Conservation (phyloP, 768 basidiomycete genomes). For the Lactarius hatsudake region DNA sequence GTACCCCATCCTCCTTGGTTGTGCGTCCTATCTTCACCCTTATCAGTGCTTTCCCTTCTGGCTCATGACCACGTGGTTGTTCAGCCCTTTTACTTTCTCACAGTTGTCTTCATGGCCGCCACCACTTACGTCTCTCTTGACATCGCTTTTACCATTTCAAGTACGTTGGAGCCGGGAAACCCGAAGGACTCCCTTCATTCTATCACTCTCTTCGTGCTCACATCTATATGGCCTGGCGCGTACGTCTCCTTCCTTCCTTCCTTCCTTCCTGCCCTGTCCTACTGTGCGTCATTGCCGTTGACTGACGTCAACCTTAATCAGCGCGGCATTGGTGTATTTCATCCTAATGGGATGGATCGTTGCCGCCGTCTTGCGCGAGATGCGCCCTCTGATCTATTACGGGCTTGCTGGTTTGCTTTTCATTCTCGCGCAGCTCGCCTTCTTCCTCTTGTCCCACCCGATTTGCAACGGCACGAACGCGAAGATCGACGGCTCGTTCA, state of each 20-base stretch:
- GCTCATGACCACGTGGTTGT: neutral
- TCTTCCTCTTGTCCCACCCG: constrained; percentile 74
- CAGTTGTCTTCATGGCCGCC: constrained; percentile 59
- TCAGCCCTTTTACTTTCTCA: constrained; percentile 63
- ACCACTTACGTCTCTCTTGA: constrained; percentile 87
- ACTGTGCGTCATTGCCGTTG: neutral
- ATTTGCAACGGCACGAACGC: constrained; percentile 67
- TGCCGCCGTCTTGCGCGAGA: constrained; percentile 70
- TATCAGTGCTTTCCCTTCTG: neutral
- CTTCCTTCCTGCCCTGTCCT: neutral
- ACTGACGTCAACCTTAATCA: constrained; percentile 31
- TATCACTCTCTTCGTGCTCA: constrained; percentile 78
- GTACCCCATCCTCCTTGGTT: constrained; percentile 65
- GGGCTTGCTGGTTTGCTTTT: constrained; percentile 72
- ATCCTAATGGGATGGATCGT: constrained; percentile 79
- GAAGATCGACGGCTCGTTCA: constrained; percentile 83
- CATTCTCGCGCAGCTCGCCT: constrained; percentile 75
- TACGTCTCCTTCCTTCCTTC: constrained; percentile 46
- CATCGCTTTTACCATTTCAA: constrained; percentile 64
- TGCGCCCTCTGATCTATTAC: constrained; percentile 78
- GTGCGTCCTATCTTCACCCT: constrained; percentile 41
- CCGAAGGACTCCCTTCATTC: constrained; percentile 57
- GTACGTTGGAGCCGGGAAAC: constrained; percentile 54
- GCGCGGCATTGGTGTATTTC: constrained; percentile 68
- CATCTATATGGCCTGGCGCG: constrained; percentile 76